phyloP scores from a whole-genome alignment of 176 grass and related monocot genomes.

The Puccinellia tenuiflora region DNA sequence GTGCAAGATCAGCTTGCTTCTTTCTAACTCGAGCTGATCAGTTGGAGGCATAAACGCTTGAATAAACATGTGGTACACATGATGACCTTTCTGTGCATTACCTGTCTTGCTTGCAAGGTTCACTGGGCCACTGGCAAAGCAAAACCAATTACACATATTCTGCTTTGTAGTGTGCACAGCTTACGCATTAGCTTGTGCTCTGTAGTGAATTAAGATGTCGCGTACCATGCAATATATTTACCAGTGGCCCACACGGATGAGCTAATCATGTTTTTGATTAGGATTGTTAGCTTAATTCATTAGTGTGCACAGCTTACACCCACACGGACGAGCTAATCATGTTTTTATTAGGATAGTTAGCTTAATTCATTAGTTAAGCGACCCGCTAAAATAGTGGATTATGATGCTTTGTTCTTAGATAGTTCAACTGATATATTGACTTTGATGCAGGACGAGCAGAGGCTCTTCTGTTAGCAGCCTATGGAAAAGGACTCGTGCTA shows the following conservation, averaged over 20 bases:
- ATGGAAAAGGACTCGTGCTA: slow-evolving; percentile 63
- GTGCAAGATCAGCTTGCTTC: neutral
- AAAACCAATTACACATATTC: neutral
- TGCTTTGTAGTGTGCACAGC: neutral
- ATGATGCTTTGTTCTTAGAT: neutral
- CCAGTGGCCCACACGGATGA: neutral
- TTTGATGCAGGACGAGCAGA: slow-evolving; percentile 72
- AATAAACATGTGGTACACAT: neutral
- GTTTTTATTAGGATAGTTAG: neutral
- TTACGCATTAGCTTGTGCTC: neutral
- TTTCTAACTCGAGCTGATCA: slow-evolving; percentile 7
- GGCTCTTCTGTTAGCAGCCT: slow-evolving; percentile 88
- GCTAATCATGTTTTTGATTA: neutral
- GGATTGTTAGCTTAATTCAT: slow-evolving; percentile 12
- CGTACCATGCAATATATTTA: neutral
- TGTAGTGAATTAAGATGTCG: neutral
- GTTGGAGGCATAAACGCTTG: neutral
- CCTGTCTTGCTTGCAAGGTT: neutral
- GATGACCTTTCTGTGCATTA: neutral
- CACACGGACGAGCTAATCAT: neutral
- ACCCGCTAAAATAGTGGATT: neutral
- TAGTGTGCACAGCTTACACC: too few species aligned
- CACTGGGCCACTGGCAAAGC: neutral
- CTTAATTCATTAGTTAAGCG: neutral
- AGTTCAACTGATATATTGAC: neutral